Conservation (phyloP, 305 asterid species). For the Ilex paraguariensis region DNA sequence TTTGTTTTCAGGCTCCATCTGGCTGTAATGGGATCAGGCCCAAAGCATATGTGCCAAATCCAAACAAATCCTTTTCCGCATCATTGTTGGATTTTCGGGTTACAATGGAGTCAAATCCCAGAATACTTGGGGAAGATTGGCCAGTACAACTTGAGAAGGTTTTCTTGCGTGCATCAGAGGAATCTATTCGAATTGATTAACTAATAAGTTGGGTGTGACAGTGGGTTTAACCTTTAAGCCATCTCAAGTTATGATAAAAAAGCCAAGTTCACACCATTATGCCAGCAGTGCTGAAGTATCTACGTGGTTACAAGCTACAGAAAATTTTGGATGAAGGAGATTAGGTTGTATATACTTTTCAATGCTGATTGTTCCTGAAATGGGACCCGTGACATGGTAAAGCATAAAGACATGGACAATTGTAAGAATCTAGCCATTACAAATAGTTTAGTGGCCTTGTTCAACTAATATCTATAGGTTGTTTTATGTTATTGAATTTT, state of each 20-base stretch:
- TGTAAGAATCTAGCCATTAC: conserved; percentile 27
- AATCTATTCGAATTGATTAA: conserved; percentile 16
- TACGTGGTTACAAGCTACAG: conserved; percentile 26
- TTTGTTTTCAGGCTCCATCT: conserved; percentile 24
- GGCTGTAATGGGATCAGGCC: conserved; percentile 27
- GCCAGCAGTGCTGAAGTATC: conserved; percentile 20
- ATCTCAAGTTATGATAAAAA: conserved; percentile 19
- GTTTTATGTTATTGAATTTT: too few species aligned
- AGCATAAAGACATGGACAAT: conserved; percentile 25
- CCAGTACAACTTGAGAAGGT: conserved; percentile 46
- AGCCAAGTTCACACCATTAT: conserved; percentile 25
- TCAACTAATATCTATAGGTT: background rate
- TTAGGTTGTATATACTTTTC: conserved; percentile 50
- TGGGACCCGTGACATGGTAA: conserved; percentile 26
- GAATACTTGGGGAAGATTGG: conserved; percentile 54
- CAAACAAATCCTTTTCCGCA: conserved; percentile 22
- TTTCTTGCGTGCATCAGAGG: conserved; percentile 24
- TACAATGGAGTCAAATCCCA: conserved; percentile 47
- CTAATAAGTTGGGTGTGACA: conserved; percentile 1
- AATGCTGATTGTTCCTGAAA: conserved; percentile 42
- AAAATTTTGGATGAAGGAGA: conserved; percentile 33
- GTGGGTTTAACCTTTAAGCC: conserved; percentile 9
- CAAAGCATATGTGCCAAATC: too few species aligned
- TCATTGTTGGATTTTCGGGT: conserved; percentile 44
- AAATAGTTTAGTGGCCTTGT: conserved; percentile 22